Evolutionary conservation across 495 filamentous ascomycete genomes (phyloP).

Genomic region (Neurospora discreta): DNA sequence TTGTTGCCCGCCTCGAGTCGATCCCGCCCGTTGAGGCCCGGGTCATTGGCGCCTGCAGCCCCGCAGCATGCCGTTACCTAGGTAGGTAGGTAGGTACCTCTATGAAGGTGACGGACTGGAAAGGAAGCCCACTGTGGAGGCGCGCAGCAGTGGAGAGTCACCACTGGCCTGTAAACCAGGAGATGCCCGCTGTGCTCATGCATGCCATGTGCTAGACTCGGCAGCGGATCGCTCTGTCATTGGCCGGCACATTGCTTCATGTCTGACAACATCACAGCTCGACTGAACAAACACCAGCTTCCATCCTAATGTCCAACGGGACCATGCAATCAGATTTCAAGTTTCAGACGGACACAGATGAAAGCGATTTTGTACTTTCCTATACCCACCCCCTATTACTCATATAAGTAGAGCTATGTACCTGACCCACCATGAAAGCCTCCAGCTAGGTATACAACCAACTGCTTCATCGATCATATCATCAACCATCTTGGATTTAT

Average conservation of each 20-base stretch:
- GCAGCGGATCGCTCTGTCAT: neutral
- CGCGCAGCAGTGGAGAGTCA: constrained; percentile 10
- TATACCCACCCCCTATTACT: neutral
- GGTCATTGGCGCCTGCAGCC: neutral
- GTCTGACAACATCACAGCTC: neutral
- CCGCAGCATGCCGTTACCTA: neutral
- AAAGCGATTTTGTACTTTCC: neutral
- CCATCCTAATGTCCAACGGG: neutral
- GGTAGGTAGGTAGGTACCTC: neutral
- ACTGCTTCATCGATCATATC: neutral
- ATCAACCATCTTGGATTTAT: neutral
- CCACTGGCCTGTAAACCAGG: neutral
- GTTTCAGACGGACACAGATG: neutral
- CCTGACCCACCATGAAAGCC: neutral
- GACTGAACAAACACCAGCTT: neutral
- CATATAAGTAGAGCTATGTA: neutral
- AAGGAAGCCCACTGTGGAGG: constrained; percentile 5
- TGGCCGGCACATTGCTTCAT: neutral
- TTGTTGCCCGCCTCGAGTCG: neutral
- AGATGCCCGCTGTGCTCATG: neutral
- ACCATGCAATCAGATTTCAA: neutral
- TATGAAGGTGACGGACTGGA: neutral
- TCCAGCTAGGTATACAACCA: neutral
- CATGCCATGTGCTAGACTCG: neutral
- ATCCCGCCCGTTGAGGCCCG: neutral